Base-by-base conservation (phyloP, 441 rosid genomes). In the Cnidoscolus chayamansa region DNA sequence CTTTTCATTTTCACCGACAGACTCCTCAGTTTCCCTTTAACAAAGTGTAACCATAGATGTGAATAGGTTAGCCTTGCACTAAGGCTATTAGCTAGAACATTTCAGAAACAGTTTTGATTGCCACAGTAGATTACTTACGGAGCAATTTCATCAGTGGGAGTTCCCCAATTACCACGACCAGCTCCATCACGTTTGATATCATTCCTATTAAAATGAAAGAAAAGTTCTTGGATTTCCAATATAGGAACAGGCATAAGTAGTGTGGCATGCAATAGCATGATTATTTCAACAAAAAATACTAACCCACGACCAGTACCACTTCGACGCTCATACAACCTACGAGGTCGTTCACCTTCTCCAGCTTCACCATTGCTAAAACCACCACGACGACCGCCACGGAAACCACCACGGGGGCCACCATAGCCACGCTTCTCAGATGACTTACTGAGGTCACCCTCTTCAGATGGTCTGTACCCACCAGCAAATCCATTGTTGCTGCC, bases 81-180 rank as follows among this genome's bases (percentile, higher is more conserved):
- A 30, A 4, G 30, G 4, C 11, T 19, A 62, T 32, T n/a, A 5
- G 17, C 35, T 7, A 0, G 10, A 3, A 13, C 5, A 37, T 37
- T 37, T 8, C 19, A 35, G 13, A 17, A 43, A 15, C 25, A 17
- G 13, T 13, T 63, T 51, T 10, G 3, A 53, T 54, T 19, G 2
- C 40, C 10, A 20, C 13, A 16, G 10, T 7, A 57, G 25, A 25
- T 20, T 3, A 79, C 99, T 88, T 69, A 95, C 99, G 74, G 84
- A 56, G 87, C 67, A 78, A 91, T 72, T 4, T 95, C 97, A 84
- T 88, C 98, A 67, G 83, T 70, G 10, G 84, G 72, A 61, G 86
- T 83, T 84, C 97, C 99, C 99, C 98, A 91, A 74, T 95, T 93
- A 3, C 94, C 90, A 65, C 92, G 92, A 63, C 99, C 98, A 82